phyloP scores from a whole-genome alignment of 306 rosid genomes.

The Styphnolobium japonicum region DNA sequence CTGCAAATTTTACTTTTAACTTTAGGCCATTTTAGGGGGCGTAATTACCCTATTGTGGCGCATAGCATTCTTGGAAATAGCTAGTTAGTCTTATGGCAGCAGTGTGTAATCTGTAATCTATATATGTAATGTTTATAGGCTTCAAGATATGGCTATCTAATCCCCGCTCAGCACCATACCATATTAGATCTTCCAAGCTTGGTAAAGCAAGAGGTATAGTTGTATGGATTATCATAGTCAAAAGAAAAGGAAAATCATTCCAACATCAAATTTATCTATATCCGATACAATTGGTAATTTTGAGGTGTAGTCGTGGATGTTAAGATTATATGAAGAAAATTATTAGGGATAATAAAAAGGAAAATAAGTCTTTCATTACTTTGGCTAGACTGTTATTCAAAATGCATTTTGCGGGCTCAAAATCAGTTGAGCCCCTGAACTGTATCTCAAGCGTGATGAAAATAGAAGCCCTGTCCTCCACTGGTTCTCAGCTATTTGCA shows the following conservation, averaged over 20 bases:
- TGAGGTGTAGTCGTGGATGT: background rate
- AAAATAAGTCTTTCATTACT: background rate
- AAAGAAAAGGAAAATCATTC: background rate
- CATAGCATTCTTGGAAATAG: background rate
- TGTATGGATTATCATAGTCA: background rate
- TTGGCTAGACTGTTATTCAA: background rate
- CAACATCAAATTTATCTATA: background rate
- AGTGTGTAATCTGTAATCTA: constrained; percentile 8
- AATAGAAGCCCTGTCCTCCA: background rate
- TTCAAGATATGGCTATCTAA: background rate
- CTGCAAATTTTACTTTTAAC: background rate
- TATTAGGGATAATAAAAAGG: background rate
- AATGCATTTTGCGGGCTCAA: background rate
- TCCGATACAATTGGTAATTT: background rate
- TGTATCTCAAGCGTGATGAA: background rate
- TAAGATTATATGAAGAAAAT: background rate
- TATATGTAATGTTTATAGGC: background rate
- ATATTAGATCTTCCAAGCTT: background rate
- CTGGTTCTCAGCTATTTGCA: too few relatives aligned
- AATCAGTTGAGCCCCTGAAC: background rate
- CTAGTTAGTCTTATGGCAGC: background rate
- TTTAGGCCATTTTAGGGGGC: constrained; percentile 4
- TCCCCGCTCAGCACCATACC: background rate
- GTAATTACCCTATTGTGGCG: background rate
- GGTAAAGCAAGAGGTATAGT: background rate